Evolutionary conservation across 768 basidiomycete genomes (phyloP).

Genomic region (Phylloporus arenicola): DNA sequence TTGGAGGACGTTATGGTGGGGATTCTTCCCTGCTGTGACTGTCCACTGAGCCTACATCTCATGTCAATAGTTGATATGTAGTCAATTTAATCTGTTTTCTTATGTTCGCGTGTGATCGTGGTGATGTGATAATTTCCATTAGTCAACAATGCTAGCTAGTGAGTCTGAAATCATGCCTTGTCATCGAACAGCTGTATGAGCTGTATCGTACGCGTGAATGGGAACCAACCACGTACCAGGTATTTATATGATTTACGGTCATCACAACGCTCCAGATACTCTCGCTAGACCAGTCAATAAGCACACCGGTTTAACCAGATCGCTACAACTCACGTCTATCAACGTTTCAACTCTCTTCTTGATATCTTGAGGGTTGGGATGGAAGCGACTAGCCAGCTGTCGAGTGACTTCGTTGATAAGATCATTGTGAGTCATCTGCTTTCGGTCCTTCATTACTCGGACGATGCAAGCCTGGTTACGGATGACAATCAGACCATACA

Average conservation of each 20-base stretch:
- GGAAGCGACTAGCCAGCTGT: constrained; percentile 80
- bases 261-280: constrained; percentile 88
- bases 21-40: not conserved
- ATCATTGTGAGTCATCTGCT: constrained; percentile 82
- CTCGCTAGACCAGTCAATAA: constrained; percentile 50
- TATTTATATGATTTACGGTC: constrained; percentile 89
- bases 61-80: constrained; percentile 33
- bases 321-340: constrained; percentile 66
- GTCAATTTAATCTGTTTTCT: not conserved
- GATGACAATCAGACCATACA: constrained; percentile 1
- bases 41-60: constrained; percentile 29
- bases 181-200: constrained; percentile 1
- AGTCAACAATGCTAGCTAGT: not conserved
- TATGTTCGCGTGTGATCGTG: too few species aligned
- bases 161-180: constrained; percentile 23
- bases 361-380: constrained; percentile 78
- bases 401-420: constrained; percentile 87
- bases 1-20: constrained; percentile 16
- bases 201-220: not conserved
- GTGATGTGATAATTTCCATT: not conserved
- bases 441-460: constrained; percentile 95
- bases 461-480: constrained; percentile 89
- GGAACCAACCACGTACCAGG: constrained; percentile 35
- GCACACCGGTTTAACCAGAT: not conserved
- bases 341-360: constrained; percentile 91